Conservation (phyloP, 179 eudicot genomes). For the Beta corolliflora region DNA sequence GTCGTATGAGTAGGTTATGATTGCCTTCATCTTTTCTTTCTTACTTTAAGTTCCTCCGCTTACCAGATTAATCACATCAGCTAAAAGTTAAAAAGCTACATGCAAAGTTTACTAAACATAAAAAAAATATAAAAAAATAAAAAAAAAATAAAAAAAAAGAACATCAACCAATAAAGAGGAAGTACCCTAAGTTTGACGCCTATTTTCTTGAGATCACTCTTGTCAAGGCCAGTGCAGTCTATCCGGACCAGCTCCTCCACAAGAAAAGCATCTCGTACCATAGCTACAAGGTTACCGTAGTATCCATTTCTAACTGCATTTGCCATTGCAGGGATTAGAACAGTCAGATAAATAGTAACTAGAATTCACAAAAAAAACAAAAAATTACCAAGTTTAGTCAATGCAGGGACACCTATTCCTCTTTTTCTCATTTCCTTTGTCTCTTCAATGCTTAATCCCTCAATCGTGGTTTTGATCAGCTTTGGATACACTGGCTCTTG, state of each 20-base stretch:
- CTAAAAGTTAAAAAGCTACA: neutral
- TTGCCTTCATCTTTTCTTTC: neutral
- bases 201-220: slow-evolving; percentile 81
- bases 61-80: neutral
- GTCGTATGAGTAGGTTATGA: neutral
- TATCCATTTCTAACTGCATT: slow-evolving; percentile 88
- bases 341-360: neutral
- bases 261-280: slow-evolving; percentile 97
- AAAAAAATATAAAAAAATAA: neutral
- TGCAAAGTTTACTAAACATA: neutral
- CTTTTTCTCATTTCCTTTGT: slow-evolving; percentile 76
- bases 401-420: slow-evolving; percentile 74
- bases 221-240: slow-evolving; percentile 82
- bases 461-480: slow-evolving; percentile 79
- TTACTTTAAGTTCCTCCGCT: neutral
- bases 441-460: slow-evolving; percentile 86
- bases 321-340: slow-evolving; percentile 20
- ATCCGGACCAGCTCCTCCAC: slow-evolving; percentile 76
- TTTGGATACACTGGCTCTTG: slow-evolving; percentile 92
- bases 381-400: slow-evolving; percentile 74
- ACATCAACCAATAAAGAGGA: neutral
- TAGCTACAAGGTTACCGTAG: slow-evolving; percentile 80
- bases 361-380: neutral
- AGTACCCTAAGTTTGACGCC: slow-evolving; percentile 89
- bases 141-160: neutral